A percentile compares a stretch with the other conserved stretches of the same genome.
These are phyloP conservation scores for Echria macrotheca DNA, from an alignment of 495 filamentous ascomycete species.

Conservation along the genomic window DNA sequence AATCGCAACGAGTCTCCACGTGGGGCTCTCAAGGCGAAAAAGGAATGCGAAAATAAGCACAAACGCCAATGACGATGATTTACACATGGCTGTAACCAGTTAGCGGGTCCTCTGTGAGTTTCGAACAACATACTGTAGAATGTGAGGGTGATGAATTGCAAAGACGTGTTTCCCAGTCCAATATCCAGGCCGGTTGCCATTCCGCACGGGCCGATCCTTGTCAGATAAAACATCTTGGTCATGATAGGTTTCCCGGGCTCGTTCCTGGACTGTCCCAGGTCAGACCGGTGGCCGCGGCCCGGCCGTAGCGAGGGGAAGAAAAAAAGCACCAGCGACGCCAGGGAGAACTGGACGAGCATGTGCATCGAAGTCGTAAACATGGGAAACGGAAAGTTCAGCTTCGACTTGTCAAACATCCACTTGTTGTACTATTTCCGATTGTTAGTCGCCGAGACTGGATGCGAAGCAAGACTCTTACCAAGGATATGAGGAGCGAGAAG, in stretches of 20 bases:
- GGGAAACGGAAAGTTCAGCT: conserved; percentile 87
- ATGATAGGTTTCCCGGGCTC: conserved; percentile 68
- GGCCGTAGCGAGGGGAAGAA: conserved; percentile 82
- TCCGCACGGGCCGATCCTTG: conserved; percentile 88
- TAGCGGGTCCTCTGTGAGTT: neutral
- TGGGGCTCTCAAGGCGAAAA: conserved; percentile 86
- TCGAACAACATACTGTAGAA: conserved; percentile 71
- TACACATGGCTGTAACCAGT: conserved; percentile 76
- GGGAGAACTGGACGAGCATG: conserved; percentile 91
- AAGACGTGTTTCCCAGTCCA: conserved; percentile 89
- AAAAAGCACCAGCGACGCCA: conserved; percentile 74
- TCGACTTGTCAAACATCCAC: conserved; percentile 94
- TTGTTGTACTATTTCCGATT: conserved; percentile 77
- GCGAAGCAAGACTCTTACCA: conserved; percentile 59
- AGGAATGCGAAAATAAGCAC: conserved; percentile 94
- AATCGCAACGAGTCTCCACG: conserved; percentile 75
- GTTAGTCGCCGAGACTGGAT: too few species aligned
- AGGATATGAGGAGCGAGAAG: conserved; percentile 90
- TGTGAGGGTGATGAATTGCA: conserved; percentile 92
- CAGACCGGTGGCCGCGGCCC: conserved; percentile 40
- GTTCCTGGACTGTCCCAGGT: conserved; percentile 45
- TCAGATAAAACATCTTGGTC: conserved; percentile 86
- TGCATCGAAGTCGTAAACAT: conserved; percentile 93
- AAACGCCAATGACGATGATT: conserved; percentile 92
- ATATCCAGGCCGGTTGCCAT: conserved; percentile 93